Base-by-base conservation (phyloP, 306 rosid species). In the Fragaria ananassa region DNA sequence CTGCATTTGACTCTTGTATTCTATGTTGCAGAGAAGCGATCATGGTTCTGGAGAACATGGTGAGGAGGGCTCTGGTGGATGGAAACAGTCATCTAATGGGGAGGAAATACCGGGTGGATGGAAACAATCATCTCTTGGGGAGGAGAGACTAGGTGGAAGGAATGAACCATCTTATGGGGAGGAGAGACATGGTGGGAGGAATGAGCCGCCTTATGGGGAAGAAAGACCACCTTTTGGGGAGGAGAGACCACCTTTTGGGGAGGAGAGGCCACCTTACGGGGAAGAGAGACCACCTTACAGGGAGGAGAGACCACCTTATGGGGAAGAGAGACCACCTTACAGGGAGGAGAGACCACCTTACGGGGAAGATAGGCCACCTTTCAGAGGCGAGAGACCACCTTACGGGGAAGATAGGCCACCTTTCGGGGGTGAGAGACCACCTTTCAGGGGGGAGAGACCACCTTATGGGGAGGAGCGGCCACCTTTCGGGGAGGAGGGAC, bases 161-260 rank as follows among this genome's bases (percentile, higher is more conserved):
- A 61, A 14, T 5, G 67, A 58, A 31, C 41, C 41, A 1, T 9
- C 67, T 61, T 29, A 29, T 13, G 67, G 45, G 21, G 69, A 64
- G 69, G 44, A 8, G 44, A 63, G 68, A 15, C 68, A 62, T 14
- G 68, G 65, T 54, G 42, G 68, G 17, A 12, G 21, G n/a, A 15
- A 31, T 21, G 64, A 27, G 15, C 68, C 68, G 1, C 21, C 68
- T 34, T 63, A 15, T 34, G 68, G 68, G 44, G 81, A 69, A 63
- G 84, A 84, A 62, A 79, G 70, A 79, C 71, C 60, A 19, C 13
- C 62, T 56, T 56, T 4, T 2, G 67, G 35, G 67, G 67, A 29
- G 4, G 21, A 23, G 0, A 62, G 35, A 0, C 67, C 67, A 5
- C 42, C 67, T 62, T 31, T 1, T 0, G 9, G 67, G 39, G 67